Base-by-base conservation (phyloP, 1,284 basidiomycete species). In the Termitomyces sp. region DNA sequence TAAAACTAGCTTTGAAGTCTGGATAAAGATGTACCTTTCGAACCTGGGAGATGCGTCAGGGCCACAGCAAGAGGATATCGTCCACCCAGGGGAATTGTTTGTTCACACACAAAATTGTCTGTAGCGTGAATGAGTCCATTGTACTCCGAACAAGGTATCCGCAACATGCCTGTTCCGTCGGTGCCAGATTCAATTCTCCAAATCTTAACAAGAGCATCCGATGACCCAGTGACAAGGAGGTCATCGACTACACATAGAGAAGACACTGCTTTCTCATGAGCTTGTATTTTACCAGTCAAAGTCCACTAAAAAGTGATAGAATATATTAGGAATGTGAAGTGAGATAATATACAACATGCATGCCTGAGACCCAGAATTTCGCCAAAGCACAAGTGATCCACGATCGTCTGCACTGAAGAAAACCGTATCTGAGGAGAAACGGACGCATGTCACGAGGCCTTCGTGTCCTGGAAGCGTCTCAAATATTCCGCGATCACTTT, bases 61-160 rank as follows among this genome's bases (percentile, higher is more conserved):
- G 83, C 83, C 0, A 94, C 63, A 49, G 89, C 80, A 1, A 96
- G 73, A 0, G 93, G 85, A 65, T 88, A 90, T 65, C 77, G 84
- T 30, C 84, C 84, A n/a, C 78, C 73, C 46, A 92, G 64, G 2
- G 79, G 68, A 43, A 96, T 76, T 2, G 69, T 73, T 66, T 95
- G 90, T 0, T 71, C 50, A 54, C 82, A 75, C 30, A 71, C 60
- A 35, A 86, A 59, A 14, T 64, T 63, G 55, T 72, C 81, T 75
- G 40, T 31, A 19, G 33, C 38, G 43, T n/a, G 53, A n/a, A 51
- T 31, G 21, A 35, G 31, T 18, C 16, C 7, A 9, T 38, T 26
- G 35, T n/a, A 26, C 24, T 4, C n/a, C 13, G 5, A 34, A 24
- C 18, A 19, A 49, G 26, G 9, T 35, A 7, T 46, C 8, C 21